A percentile compares a stretch with the other conserved stretches of the same genome.
Evolutionary conservation across 2,329 filamentous ascomycete genomes (phyloP).

Genomic region (Onygenales sp.): DNA sequence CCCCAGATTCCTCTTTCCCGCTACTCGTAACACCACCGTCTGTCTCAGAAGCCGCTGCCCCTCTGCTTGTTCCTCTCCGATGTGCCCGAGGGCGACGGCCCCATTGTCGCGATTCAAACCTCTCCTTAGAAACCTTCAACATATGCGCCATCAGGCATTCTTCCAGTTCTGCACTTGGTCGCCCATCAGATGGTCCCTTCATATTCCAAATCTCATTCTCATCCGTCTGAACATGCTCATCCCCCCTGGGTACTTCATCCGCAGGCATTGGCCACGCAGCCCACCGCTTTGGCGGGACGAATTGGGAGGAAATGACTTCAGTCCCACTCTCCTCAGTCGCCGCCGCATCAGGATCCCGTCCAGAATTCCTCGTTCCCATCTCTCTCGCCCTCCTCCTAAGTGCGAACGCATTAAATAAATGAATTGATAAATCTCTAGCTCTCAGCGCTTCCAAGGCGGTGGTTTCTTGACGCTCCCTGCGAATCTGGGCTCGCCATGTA

Average conservation of each 20-base stretch:
- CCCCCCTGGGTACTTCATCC: constrained; percentile 49
- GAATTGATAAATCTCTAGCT: constrained; percentile 59
- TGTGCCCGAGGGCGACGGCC: constrained; percentile 1
- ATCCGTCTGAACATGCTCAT: constrained; percentile 41
- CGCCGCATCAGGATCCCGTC: not conserved
- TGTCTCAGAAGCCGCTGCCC: constrained; percentile 13
- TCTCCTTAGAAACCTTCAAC: constrained; percentile 57
- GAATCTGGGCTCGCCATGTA: constrained; percentile 80
- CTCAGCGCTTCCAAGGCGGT: constrained; percentile 54
- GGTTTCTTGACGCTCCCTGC: constrained; percentile 64
- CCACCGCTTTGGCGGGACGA: constrained; percentile 53
- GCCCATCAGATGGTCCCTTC: constrained; percentile 32
- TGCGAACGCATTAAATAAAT: constrained; percentile 69
- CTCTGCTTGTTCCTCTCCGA: constrained; percentile 4
- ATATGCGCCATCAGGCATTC: constrained; percentile 61
- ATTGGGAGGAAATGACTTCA: constrained; percentile 15
- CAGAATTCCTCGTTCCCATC: constrained; percentile 4
- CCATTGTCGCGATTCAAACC: constrained; percentile 41
- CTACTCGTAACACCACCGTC: constrained; percentile 8
- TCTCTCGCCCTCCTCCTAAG: constrained; percentile 45
- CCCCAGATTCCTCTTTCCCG: constrained; percentile 12
- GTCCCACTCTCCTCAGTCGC: constrained; percentile 9
- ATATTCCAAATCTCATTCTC: constrained; percentile 45
- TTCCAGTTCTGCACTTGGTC: constrained; percentile 55
- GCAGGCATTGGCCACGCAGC: constrained; percentile 73